phyloP scores from a whole-genome alignment of 805 yeast species.

The Yarrowia sp. region DNA sequence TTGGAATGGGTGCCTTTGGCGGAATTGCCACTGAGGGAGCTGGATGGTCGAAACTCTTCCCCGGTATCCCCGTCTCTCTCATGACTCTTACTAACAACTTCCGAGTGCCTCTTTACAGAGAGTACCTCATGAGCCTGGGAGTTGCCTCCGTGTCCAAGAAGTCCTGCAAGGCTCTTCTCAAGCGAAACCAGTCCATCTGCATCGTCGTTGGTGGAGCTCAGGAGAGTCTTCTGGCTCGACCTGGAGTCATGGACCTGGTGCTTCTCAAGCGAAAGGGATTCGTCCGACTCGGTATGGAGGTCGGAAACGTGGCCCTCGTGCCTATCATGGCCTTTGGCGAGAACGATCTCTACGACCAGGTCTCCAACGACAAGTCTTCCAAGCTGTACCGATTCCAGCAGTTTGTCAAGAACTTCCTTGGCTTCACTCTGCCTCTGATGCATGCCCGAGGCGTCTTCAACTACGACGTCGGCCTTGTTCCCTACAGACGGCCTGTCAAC shows the following conservation, averaged over 20 bases:
- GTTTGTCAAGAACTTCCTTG: conserved; percentile 72
- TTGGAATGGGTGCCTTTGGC: conserved; percentile 89
- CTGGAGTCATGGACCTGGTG: conserved; percentile 69
- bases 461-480: conserved; percentile 89
- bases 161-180: conserved; percentile 70
- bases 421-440: conserved; percentile 89
- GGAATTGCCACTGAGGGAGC: conserved; percentile 84
- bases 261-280: conserved; percentile 84
- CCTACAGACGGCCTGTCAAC: conserved; percentile 80
- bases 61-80: conserved; percentile 81
- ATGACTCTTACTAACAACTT: conserved; percentile 86
- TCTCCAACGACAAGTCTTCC: conserved; percentile 56
- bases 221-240: conserved; percentile 75
- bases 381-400: conserved; percentile 65
- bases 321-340: conserved; percentile 95
- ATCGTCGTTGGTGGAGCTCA: conserved; percentile 97
- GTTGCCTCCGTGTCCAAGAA: conserved; percentile 80
- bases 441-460: conserved; percentile 92
- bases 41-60: conserved; percentile 69
- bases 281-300: conserved; percentile 80
- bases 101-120: conserved; percentile 84
- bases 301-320: conserved; percentile 79
- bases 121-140: conserved; percentile 81
- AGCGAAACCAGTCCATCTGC: conserved; percentile 74
- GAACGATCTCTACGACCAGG: conserved; percentile 64